Evolutionary conservation across 83 land plant genomes (phyloP).

Genomic region (Picea abies): DNA sequence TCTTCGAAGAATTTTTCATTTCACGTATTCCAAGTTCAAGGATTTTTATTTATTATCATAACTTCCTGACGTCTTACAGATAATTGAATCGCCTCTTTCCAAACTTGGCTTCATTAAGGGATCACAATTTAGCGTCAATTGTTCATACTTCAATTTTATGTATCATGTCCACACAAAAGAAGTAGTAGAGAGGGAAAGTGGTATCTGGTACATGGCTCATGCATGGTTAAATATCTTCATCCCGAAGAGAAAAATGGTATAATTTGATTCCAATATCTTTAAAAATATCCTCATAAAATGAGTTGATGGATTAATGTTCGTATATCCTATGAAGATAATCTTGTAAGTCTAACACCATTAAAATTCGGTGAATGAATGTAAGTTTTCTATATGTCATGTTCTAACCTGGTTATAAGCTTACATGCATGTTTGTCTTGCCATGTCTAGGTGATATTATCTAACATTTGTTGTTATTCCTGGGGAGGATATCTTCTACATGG

Average conservation of each 20-base stretch:
- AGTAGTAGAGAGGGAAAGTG: conserved; percentile 40
- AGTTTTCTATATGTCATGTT: neutral
- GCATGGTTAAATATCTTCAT: conserved; percentile 77
- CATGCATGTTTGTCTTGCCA: neutral
- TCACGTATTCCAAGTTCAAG: neutral
- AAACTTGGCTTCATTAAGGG: conserved; percentile 38
- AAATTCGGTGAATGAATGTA: neutral
- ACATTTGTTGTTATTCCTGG: too few relatives aligned
- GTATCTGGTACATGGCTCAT: conserved; percentile 78
- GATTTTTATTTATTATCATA: conserved; percentile 17
- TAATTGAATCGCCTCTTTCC: conserved; percentile 22
- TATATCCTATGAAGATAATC: conserved; percentile 29
- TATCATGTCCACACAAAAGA: conserved; percentile 59
- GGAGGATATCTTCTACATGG: too few relatives aligned
- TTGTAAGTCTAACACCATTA: conserved; percentile 23
- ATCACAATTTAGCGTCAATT: conserved; percentile 47
- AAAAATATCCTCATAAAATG: conserved; percentile 13
- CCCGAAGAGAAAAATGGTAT: conserved; percentile 36
- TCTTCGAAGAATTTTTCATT: neutral
- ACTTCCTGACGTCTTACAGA: conserved; percentile 24
- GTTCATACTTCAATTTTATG: conserved; percentile 59
- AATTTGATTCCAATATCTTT: conserved; percentile 22
- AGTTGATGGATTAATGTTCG: conserved; percentile 28
- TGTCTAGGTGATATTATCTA: too few relatives aligned
- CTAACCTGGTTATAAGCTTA: neutral